Evolutionary conservation across 2,329 filamentous ascomycete genomes (phyloP).

Genomic region (Trichoderma sp.): DNA sequence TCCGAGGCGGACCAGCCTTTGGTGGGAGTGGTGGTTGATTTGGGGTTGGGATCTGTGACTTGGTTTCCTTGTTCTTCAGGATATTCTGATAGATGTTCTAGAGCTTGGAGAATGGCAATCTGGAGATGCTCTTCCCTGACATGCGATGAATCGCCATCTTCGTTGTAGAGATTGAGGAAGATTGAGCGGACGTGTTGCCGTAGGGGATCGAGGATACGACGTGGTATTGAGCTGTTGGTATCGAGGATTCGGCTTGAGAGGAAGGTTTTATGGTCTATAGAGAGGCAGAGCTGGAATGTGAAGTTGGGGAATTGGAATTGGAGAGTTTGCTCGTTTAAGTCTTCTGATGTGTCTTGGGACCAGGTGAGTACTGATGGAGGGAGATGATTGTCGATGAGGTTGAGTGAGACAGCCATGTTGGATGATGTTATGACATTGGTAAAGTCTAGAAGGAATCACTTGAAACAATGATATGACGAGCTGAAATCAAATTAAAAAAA

Average conservation of each 20-base stretch:
- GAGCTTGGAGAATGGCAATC: background rate
- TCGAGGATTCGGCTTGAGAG: background rate
- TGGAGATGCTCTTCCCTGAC: background rate
- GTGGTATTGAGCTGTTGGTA: background rate
- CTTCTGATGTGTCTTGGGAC: background rate
- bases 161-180: constrained; percentile 1
- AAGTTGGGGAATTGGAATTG: background rate
- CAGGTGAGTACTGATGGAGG: background rate
- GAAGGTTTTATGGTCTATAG: background rate
- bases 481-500: background rate
- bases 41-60: background rate
- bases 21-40: background rate
- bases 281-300: background rate
- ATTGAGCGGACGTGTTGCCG: constrained; percentile 22
- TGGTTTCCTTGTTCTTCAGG: background rate
- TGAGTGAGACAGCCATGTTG: background rate
- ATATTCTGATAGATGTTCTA: background rate
- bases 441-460: accelerated
- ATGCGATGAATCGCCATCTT: background rate
- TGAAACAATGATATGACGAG: background rate
- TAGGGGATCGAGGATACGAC: constrained; percentile 22
- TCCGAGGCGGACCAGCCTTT: constrained; percentile 22
- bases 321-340: background rate
- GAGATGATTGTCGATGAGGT: background rate
- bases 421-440: background rate